Conservation (phyloP, 306 rosid species). For the Myrica gale region DNA sequence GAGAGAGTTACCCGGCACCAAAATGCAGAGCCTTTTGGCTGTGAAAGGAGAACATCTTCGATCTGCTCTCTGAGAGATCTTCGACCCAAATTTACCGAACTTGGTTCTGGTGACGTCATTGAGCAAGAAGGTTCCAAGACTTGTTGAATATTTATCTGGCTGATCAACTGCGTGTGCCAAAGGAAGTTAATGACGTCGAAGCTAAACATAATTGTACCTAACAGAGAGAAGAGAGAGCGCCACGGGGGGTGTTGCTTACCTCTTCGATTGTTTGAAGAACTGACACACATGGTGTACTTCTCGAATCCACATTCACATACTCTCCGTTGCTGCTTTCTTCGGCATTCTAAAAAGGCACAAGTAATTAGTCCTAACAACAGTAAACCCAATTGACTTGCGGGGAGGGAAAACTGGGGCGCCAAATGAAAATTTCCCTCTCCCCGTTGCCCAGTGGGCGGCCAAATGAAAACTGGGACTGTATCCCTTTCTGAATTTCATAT, state of each 20-base stretch:
- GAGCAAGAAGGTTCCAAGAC: slow-evolving; percentile 18
- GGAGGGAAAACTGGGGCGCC: no score
- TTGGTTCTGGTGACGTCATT: slow-evolving; percentile 5
- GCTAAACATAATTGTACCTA: neutral
- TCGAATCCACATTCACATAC: slow-evolving; percentile 22
- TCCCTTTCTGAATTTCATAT: no score
- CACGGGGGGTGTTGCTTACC: slow-evolving; percentile 10
- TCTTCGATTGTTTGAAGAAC: slow-evolving; percentile 15
- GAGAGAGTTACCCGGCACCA: slow-evolving; percentile 16
- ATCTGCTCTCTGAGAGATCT: slow-evolving; percentile 14
- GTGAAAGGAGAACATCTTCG: slow-evolving; percentile 12
- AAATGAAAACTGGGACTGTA: no score
- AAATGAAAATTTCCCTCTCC: no score
- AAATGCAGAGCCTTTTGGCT: slow-evolving; percentile 8
- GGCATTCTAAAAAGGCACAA: slow-evolving; percentile 9
- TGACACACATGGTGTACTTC: slow-evolving; percentile 16
- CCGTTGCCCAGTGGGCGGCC: no score
- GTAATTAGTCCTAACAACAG: neutral
- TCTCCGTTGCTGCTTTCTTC: slow-evolving; percentile 28
- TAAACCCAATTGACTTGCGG: no score
- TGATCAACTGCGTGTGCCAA: slow-evolving; percentile 4
- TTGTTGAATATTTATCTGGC: slow-evolving; percentile 6
- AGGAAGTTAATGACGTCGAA: neutral
- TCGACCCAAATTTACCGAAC: neutral
- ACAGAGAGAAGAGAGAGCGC: neutral